Evolutionary conservation across 176 grass and related monocot species (phyloP), one percentile per base, ranked within the genome.

Genomic region (Saccharum officinarum): DNA sequence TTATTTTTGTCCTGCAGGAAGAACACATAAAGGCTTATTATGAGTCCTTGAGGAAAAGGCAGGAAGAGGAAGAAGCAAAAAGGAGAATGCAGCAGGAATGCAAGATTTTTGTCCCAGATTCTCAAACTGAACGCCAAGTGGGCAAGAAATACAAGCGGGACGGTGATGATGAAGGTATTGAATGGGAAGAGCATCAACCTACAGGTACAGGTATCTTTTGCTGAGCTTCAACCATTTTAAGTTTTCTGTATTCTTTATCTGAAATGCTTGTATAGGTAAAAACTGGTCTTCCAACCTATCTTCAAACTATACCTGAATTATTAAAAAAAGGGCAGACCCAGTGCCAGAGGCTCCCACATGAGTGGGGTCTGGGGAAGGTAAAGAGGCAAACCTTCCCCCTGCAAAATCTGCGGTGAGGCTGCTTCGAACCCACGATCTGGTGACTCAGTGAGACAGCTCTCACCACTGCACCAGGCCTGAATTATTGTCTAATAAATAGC

Each of bases 21-120:
- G 97, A 98, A 83, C 95, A 95, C 62, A 69, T 92, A 66, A 98
- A 95, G 79, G 93, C 91, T 46, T 99, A 94, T 82, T 96, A 96
- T 65, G 97, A 84, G 86, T 93, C 97, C 66, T 65, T 94, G 14
- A 79, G 34, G 36, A 93, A 95, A 77, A 89, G 80, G 71, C 75
- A 90, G 61, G 80, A 96, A 71, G 89, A 92, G 84, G 89, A 86
- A 81, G 87, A 89, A 50, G 73, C 47, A 36, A 84, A 80, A 47
- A 73, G 46, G 73, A 85, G 26, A 81, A 72, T 83, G 78, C 82
- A 98, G 44, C 83, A 90, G 63, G 80, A 95, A 89, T 73, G 78
- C 10, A 37, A 80, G 20, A 40, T 80, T 61, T 68, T 33, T 86
- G 60, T 16, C 55, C 69, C 84, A 40, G 87, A 87, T 66, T 76